Evolutionary conservation across 2,329 filamentous ascomycete genomes (phyloP), one percentile per base, ranked within the genome.

Genomic region (Dactylellina leptospora): DNA sequence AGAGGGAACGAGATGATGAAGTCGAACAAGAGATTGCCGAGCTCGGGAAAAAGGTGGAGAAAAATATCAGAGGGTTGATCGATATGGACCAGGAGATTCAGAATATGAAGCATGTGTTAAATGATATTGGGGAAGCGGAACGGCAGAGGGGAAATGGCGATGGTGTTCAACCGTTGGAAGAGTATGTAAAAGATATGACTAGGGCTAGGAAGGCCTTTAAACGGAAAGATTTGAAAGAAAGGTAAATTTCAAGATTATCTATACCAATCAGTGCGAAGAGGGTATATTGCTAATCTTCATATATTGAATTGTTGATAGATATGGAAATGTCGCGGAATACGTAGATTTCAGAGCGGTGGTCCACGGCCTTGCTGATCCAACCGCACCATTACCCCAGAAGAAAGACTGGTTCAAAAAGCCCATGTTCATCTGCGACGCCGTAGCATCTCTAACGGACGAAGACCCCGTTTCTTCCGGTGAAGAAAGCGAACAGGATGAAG

Each of bases 381-480:
- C 28, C 6, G 62, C 69, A 5, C 61, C 69, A 6, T 28, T 44
- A 36, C 69, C 69, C 3, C 69, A 68, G 28, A 51, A 13, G 20
- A 73, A 73, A 25, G 69, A 73, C 27, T 68, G 60, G 60, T 68
- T 68, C 22, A 66, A 55, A 51, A 73, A 59, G 11, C 69, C 69
- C 9, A 54, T 73, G 60, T 72, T 72, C 20, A 18, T 54, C 2
- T 64, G 51, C 27, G 59, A 72, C 18, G 68, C 53, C 2, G 23
- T 48, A 13, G 68, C 68, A 4, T 22, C 44, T 11, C 64, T 72
- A 5, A 54, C 68, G 44, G 68, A 72, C 20, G 68, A 72, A 22
- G 68, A 72, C 20, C 53, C 53, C 6, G 22, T 60, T 11, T 72
- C 68, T 20, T 62, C 59, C 11, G 69, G 64, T 6, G 63, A 23